Evolutionary conservation across 495 filamentous ascomycete species (phyloP), one percentile per base, ranked within the genome.

Genomic region (Tuber melanosporum): DNA sequence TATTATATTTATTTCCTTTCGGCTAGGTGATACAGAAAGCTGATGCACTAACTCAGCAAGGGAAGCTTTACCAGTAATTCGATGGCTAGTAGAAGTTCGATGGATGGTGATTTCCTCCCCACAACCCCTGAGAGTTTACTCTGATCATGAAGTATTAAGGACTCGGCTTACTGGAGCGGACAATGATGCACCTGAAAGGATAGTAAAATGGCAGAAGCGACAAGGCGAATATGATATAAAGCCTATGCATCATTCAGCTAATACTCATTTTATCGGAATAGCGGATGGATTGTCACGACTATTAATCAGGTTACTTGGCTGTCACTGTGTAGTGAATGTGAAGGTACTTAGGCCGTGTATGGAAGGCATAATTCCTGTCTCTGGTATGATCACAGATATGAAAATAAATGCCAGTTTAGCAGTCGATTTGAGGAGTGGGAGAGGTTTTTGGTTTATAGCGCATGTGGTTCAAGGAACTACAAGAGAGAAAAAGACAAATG

Each of bases 1-100:
- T 0, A 70, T 76, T 4, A 73, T 71, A 45, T 75, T 45, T 71
- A 71, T 78, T 15, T 75, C 76, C 19, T 52, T 52, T n/a, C 2
- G 20, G 19, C 17, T 52, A 4, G 47, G 19, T 6, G 47, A 52
- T 52, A 20, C 20, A n/a, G 47, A 52, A 7, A 52, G 9, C 1
- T 19, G 26, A 2, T 77, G 72, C 66, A 15, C 4, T 0, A 76
- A 32, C 3, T 41, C 66, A 10, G 73, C 46, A 6, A 1, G 45
- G 3, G 57, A 75, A 41, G 72, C n/a, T 4, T 14, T 75, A 1
- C 17, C 76, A 2, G 52, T 77, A 0, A 5, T 77, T 14, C 15
- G 41, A 0, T 39, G 74, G 0, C 39, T 77, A 0, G 46, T 26
- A 2, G 76, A 66, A 26, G 74, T 70, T 32, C 15, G 46, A 12